Evolutionary conservation across 345 rosid species (phyloP), one percentile per base, ranked within the genome.

Genomic region (Syzygium aqueum): DNA sequence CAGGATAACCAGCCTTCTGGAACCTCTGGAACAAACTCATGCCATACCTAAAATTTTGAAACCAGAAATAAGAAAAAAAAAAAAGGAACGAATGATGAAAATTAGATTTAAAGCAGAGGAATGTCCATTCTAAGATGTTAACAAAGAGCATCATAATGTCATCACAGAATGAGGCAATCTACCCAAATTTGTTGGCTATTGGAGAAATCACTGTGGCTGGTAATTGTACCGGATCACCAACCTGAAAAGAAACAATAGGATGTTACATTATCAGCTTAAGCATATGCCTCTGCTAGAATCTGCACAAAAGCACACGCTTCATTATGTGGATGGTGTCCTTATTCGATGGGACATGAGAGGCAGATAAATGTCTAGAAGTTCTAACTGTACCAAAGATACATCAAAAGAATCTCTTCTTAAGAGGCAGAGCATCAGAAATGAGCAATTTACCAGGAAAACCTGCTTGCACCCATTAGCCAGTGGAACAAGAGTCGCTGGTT

Each of bases 121-220:
- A 73, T 21, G 40, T 73, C 49, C 5, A 17, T 40, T 27, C 13
- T 86, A 67, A 37, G 87, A 27, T 50, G 77, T 53, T 73, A 51
- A 46, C 46, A 33, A 87, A 57, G 25, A 51, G 50, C 25, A 86
- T 53, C 53, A 43, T 22, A 65, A 80, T 88, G 77, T 85, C 46
- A 4, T 73, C 82, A 73, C 7, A 33, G 82, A 73, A 73, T 19
- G 49, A 73, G 82, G 82, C 14, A 73, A 73, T 77, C 89, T 93
- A 97, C 99, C 99, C 98, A 77, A 91, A 87, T 87, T 93, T 92
- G 89, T 89, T 93, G 87, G 99, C 99, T 87, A 90, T 83, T 28
- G 96, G 89, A 88, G 99, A 97, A 90, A 97, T 97, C 25, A 97
- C 99, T 86, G 99, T 96, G 88, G 98, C 99, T 78, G 99, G 98